Evolutionary conservation across 305 asterid species (phyloP).

Genomic region (Coffea humblotiana): DNA sequence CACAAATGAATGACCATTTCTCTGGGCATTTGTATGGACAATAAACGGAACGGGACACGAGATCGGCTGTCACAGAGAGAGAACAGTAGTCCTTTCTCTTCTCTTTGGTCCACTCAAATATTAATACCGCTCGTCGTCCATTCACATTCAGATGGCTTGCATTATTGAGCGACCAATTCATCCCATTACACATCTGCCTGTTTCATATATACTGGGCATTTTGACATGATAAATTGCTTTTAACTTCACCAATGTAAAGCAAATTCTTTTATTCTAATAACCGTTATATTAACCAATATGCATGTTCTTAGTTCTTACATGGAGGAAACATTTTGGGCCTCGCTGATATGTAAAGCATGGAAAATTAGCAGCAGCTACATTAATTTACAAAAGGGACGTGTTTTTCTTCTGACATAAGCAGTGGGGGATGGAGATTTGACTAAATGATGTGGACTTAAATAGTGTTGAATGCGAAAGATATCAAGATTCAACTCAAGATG

Average conservation of each 20-base stretch:
- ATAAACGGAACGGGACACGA: slow-evolving; percentile 17
- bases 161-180: slow-evolving; percentile 22
- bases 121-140: slow-evolving; percentile 2
- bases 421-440: slow-evolving; percentile 15
- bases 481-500: neutral
- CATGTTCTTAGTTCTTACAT: no score
- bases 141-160: slow-evolving; percentile 15
- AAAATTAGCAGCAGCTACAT: neutral
- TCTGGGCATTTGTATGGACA: slow-evolving; percentile 10
- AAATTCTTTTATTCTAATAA: no score
- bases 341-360: neutral
- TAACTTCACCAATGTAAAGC: neutral
- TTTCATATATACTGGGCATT: neutral
- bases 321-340: neutral
- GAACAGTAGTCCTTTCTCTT: slow-evolving; percentile 1
- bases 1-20: slow-evolving; percentile 5
- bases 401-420: neutral
- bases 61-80: slow-evolving; percentile 18
- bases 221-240: neutral
- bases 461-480: slow-evolving; percentile 12
- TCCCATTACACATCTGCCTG: neutral
- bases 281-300: neutral
- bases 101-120: slow-evolving; percentile 18
- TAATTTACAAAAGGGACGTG: neutral
- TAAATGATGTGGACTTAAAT: slow-evolving; percentile 9